These are phyloP conservation scores for Salvia splendens DNA, from an alignment of 257 asterid genomes.

Conservation along the genomic window DNA sequence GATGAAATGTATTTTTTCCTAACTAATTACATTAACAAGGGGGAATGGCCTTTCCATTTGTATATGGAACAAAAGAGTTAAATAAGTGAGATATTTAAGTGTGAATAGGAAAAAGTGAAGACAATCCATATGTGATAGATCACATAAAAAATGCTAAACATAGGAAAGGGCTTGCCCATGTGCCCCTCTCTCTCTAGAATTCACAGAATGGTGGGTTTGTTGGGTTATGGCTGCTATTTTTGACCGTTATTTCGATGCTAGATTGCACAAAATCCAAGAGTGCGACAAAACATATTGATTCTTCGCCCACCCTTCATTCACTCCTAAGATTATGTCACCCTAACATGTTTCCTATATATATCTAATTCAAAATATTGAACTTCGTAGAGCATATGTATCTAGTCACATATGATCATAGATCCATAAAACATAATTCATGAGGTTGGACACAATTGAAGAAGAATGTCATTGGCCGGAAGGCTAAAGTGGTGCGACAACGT, in stretches of 20 bases:
- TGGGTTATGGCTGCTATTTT: conserved; percentile 35
- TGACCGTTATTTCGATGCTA: conserved; percentile 24
- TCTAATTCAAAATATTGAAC: not conserved
- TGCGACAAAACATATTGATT: not conserved
- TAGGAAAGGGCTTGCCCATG: conserved; percentile 50
- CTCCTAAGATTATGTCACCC: conserved; percentile 31
- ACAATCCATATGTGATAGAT: conserved; percentile 41
- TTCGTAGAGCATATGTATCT: too few species aligned
- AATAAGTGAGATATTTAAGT: conserved; percentile 11
- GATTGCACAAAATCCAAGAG: conserved; percentile 32
- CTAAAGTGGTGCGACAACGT: too few species aligned
- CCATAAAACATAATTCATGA: too few species aligned
- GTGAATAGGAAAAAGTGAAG: conserved; percentile 3
- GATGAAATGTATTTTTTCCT: conserved; percentile 40
- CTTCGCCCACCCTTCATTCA: conserved; percentile 19
- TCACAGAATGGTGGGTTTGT: conserved; percentile 27
- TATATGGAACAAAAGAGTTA: not conserved
- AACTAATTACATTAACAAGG: not conserved
- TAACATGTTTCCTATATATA: conserved; percentile 25
- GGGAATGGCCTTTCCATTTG: conserved; percentile 29
- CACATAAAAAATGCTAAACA: conserved; percentile 50
- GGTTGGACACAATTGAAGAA: too few species aligned
- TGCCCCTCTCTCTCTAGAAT: conserved; percentile 30
- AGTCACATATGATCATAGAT: too few species aligned
- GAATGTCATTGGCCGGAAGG: too few species aligned